phyloP scores from a whole-genome alignment of 345 rosid genomes.

The Raphanus raphanistrum region DNA sequence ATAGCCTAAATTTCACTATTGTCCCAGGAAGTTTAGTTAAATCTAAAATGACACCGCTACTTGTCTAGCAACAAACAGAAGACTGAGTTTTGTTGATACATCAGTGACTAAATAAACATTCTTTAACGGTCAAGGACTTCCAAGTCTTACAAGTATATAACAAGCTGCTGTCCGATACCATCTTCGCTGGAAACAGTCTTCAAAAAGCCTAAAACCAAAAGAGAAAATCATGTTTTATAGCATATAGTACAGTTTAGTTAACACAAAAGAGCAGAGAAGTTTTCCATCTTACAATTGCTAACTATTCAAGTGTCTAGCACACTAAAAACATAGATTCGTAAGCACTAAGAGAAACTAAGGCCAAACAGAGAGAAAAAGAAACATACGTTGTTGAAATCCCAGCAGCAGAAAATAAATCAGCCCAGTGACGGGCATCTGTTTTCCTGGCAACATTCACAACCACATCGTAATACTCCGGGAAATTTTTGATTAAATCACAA shows the following conservation, averaged over 20 bases:
- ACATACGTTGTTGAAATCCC: slow-evolving; percentile 97
- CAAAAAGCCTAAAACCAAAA: slow-evolving; percentile 67
- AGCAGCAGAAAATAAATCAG: slow-evolving; percentile 91
- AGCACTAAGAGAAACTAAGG: neutral
- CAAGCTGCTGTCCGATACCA: slow-evolving; percentile 99
- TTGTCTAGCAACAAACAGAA: slow-evolving; percentile 6
- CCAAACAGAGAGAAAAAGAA: slow-evolving; percentile 10
- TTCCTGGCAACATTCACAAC: slow-evolving; percentile 99
- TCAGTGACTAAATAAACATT: neutral
- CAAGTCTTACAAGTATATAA: slow-evolving; percentile 82
- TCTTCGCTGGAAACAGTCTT: slow-evolving; percentile 96
- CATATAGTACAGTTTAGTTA: slow-evolving; percentile 11
- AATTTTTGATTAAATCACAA: slow-evolving; percentile 81
- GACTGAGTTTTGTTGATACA: slow-evolving; percentile 12
- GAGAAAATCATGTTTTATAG: slow-evolving; percentile 16
- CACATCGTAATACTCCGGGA: slow-evolving; percentile 87
- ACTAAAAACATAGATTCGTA: slow-evolving; percentile 1
- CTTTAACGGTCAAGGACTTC: slow-evolving; percentile 20
- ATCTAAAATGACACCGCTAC: neutral
- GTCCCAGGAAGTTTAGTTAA: neutral
- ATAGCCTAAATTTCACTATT: neutral
- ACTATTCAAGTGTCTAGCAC: neutral
- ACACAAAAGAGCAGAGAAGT: neutral
- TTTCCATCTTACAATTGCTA: neutral
- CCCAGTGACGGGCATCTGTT: slow-evolving; percentile 99